These are phyloP conservation scores for Phytopythium vexans DNA, from an alignment of 352 stramenopile species.

Conservation along the genomic window DNA sequence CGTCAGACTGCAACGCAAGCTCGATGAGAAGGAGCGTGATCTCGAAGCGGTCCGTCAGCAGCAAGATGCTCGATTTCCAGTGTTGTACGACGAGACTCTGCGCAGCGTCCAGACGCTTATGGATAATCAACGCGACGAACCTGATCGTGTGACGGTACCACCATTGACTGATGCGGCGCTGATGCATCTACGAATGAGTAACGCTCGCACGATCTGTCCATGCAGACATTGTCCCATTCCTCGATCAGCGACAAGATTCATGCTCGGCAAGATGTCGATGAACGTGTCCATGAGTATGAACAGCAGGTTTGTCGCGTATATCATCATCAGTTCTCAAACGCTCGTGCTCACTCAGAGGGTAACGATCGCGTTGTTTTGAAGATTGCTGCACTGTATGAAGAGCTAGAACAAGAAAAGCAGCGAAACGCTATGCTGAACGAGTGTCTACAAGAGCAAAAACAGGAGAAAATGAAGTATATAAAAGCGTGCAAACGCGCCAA, in stretches of 20 bases:
- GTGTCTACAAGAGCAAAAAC: slow-evolving; percentile 66
- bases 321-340: too few species aligned
- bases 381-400: slow-evolving; percentile 63
- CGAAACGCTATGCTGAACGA: slow-evolving; percentile 67
- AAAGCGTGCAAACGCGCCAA: slow-evolving; percentile 69
- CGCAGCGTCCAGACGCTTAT: slow-evolving; percentile 44
- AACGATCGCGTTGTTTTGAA: slow-evolving; percentile 10
- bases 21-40: slow-evolving; percentile 54
- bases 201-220: neutral
- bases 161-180: slow-evolving; percentile 1
- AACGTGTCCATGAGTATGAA: slow-evolving; percentile 69
- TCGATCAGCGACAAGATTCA: slow-evolving; percentile 29
- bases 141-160: slow-evolving; percentile 11
- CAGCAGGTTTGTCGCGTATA: slow-evolving; percentile 30
- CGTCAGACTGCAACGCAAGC: slow-evolving; percentile 48
- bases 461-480: slow-evolving; percentile 64
- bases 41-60: slow-evolving; percentile 51
- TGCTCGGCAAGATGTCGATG: slow-evolving; percentile 25
- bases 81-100: slow-evolving; percentile 67
- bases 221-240: slow-evolving; percentile 38
- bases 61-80: slow-evolving; percentile 43
- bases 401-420: slow-evolving; percentile 66
- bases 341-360: neutral
- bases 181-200: too few species aligned
- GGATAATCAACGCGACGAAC: slow-evolving; percentile 22